Base-by-base conservation (phyloP, 1,139 yeast genomes). In the Protomyces gravidus region DNA sequence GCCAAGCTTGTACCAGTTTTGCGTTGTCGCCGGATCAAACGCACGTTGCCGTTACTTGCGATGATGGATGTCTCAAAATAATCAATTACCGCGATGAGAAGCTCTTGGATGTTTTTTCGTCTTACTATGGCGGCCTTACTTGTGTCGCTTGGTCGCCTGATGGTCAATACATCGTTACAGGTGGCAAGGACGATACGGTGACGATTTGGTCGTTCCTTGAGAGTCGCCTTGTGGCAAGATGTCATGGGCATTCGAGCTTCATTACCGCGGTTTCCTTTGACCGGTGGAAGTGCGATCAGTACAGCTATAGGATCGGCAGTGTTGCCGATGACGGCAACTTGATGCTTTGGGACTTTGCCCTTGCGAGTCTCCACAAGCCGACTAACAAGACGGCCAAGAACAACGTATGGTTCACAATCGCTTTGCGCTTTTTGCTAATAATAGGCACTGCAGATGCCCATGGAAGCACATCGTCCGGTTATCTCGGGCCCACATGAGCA, bases 291-390 rank as follows among this genome's bases (percentile, higher is more conserved):
- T 67, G 69, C 45, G 75, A 74, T 57, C 67, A 67, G 66, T 65
- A 61, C 26, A 70, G 68, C 17, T 86, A 86, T 69, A 76, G 85
- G 60, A 70, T 86, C 39, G 80, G 85, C 1, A 78, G 86, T 45
- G 83, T 83, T 62, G 89, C 90, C 1, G 84, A 80, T 66, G 95
- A 86, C 68, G 89, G 89, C 0, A 77, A 78, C 60, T 72, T 86
- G 6, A 71, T 84, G 36, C 73, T 85, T 30, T 86, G 90, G 88
- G 94, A 86, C 66, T 84, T 86, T 69, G 81, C 83, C 57, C 85
- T 86, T 46, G 76, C 80, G 66, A 79, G 83, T 11, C 70, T 85
- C 48, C 68, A 68, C 19, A 62, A 70, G 45, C 75, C 74, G 4
- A 33, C 58, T 23, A 32, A 50, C 51, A 53, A 53, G 47, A 36